Evolutionary conservation across 148 eudicot species (phyloP).

Genomic region (Chenopodium album): DNA sequence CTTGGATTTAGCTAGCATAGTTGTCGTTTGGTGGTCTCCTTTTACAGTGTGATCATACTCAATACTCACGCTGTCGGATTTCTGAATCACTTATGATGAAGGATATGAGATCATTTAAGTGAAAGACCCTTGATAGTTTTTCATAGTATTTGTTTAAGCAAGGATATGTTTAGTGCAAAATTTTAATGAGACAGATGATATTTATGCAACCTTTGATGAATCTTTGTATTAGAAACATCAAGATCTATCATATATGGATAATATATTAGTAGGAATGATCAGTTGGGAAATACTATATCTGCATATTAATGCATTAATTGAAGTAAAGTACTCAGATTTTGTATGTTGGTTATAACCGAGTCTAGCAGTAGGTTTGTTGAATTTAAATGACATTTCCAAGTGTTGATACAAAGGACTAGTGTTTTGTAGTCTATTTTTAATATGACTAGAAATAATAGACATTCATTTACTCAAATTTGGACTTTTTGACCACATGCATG

Average conservation of each 20-base stretch:
- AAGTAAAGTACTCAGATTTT: background rate
- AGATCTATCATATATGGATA: background rate
- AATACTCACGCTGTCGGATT: background rate
- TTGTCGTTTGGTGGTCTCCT: background rate
- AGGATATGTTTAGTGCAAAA: background rate
- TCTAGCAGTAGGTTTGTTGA: background rate
- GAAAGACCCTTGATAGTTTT: background rate
- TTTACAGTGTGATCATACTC: background rate
- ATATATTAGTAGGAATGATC: background rate
- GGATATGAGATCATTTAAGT: background rate
- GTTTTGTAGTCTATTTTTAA: background rate
- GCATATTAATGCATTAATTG: background rate
- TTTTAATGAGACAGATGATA: too few relatives aligned
- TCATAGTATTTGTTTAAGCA: too few relatives aligned
- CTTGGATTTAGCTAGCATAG: too few relatives aligned
- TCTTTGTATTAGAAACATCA: background rate
- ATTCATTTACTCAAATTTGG: slow-evolving; percentile 30
- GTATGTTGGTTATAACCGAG: background rate
- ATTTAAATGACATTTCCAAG: too few relatives aligned
- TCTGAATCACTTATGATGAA: background rate
- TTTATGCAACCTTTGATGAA: background rate
- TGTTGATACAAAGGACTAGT: too few relatives aligned
- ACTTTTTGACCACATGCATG: slow-evolving; percentile 33
- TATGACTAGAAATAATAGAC: slow-evolving; percentile 24
- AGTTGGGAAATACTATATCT: background rate